Conservation (phyloP, 176 grass and related monocot species). For the Oryza glumipatula region DNA sequence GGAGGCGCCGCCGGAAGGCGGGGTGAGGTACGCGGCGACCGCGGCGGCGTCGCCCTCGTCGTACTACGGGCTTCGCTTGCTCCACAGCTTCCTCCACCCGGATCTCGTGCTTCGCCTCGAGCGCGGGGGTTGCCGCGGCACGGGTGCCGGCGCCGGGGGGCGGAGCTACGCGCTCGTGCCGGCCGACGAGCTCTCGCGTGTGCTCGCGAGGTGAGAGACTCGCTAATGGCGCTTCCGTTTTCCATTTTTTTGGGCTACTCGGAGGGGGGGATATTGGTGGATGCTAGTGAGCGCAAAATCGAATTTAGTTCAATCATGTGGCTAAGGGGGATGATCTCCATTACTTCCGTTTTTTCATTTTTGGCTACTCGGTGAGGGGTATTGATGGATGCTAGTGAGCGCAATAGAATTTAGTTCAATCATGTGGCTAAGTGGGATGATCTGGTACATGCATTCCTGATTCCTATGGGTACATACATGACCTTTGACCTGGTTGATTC, state of each 20-base stretch:
- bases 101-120: slow-evolving; percentile 78
- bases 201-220: slow-evolving; percentile 52
- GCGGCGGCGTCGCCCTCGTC: slow-evolving; percentile 50
- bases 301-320: not conserved
- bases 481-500: slow-evolving; percentile 14
- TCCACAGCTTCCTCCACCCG: slow-evolving; percentile 71
- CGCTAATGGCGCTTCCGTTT: not conserved
- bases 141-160: not conserved
- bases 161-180: slow-evolving; percentile 73
- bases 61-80: slow-evolving; percentile 72
- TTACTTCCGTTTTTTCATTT: not conserved
- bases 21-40: slow-evolving; percentile 61
- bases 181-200: slow-evolving; percentile 54
- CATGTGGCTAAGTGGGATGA: not conserved
- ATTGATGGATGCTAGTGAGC: not conserved
- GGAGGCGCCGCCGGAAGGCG: slow-evolving; percentile 47
- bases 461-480: not conserved
- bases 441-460: not conserved
- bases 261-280: not conserved
- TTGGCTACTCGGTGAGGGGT: not conserved
- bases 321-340: not conserved
- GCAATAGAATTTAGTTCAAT: no score
- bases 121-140: slow-evolving; percentile 43
- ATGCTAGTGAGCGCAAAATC: not conserved
- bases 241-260: not conserved